These are phyloP conservation scores for Penicillium sp. DNA, from an alignment of 2,329 filamentous ascomycete species.

Conservation along the genomic window DNA sequence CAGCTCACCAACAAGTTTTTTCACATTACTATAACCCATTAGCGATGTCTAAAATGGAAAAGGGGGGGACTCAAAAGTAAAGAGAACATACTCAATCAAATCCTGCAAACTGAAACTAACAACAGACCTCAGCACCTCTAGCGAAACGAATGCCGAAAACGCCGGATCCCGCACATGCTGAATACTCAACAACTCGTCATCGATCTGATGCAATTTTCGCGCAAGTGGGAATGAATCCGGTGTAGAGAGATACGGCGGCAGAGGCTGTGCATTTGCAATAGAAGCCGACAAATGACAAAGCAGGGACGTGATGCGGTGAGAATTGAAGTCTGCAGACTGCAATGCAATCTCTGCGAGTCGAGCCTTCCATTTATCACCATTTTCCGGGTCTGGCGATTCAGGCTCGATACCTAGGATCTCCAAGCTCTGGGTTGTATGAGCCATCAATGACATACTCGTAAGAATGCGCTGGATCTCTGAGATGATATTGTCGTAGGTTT, in stretches of 20 bases:
- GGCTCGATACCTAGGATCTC: constrained; percentile 16
- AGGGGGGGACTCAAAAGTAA: too few relatives aligned
- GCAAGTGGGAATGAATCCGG: constrained; percentile 63
- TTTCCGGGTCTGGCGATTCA: constrained; percentile 10
- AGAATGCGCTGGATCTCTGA: constrained; percentile 51
- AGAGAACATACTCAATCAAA: constrained; percentile 27
- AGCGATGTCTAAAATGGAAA: neutral
- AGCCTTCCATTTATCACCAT: constrained; percentile 55
- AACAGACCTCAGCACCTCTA: constrained; percentile 57
- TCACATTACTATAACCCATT: constrained; percentile 27
- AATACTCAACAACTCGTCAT: constrained; percentile 60
- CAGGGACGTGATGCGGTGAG: constrained; percentile 49
- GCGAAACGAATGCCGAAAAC: constrained; percentile 70
- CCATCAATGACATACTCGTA: constrained; percentile 66
- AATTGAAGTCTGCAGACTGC: constrained; percentile 59
- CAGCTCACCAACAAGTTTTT: constrained; percentile 33
- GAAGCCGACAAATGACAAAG: constrained; percentile 68
- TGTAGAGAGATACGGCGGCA: constrained; percentile 67
- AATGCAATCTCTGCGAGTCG: constrained; percentile 59
- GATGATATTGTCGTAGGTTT: constrained; percentile 65
- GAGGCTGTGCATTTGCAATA: constrained; percentile 62
- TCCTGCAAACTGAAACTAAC: constrained; percentile 30
- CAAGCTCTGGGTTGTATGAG: constrained; percentile 61
- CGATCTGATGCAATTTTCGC: constrained; percentile 57
- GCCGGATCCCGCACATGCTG: constrained; percentile 67